These are phyloP conservation scores for Diaporthe sp. DNA, from an alignment of 2,329 filamentous ascomycete species.

Conservation along the genomic window DNA sequence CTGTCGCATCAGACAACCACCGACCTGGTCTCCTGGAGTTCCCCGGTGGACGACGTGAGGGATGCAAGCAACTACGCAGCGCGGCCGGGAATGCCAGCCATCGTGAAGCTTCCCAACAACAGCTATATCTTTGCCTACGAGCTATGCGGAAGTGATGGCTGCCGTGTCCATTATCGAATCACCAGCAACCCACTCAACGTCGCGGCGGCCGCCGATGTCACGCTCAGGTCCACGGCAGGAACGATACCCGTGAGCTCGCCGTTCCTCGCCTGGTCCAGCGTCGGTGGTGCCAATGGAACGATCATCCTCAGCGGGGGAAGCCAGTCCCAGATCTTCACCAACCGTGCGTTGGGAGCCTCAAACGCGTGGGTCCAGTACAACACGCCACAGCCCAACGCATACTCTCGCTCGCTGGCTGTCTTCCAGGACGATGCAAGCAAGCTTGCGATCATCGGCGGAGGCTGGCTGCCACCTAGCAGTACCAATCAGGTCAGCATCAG, in stretches of 20 bases:
- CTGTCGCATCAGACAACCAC: slow-evolving; percentile 73
- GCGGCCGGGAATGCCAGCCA: slow-evolving; percentile 77
- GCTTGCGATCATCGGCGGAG: slow-evolving; percentile 60
- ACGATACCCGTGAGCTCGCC: slow-evolving; percentile 56
- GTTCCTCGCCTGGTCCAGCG: slow-evolving; percentile 59
- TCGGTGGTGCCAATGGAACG: slow-evolving; percentile 59
- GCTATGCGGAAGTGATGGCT: slow-evolving; percentile 50
- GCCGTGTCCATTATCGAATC: slow-evolving; percentile 61
- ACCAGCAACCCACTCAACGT: slow-evolving; percentile 56
- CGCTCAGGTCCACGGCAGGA: slow-evolving; percentile 49
- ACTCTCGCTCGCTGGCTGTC: slow-evolving; percentile 54
- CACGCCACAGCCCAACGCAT: slow-evolving; percentile 53
- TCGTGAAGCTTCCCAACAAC: slow-evolving; percentile 69
- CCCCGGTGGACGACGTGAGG: slow-evolving; percentile 72
- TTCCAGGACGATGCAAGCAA: slow-evolving; percentile 51
- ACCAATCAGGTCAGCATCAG: slow-evolving; percentile 55
- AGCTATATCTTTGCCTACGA: slow-evolving; percentile 76
- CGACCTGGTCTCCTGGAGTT: slow-evolving; percentile 72
- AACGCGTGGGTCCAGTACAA: slow-evolving; percentile 54
- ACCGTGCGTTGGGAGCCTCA: slow-evolving; percentile 55
- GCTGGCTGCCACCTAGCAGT: slow-evolving; percentile 60
- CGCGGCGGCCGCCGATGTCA: slow-evolving; percentile 49
- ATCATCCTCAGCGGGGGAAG: slow-evolving; percentile 58
- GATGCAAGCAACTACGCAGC: slow-evolving; percentile 69
- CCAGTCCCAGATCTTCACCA: slow-evolving; percentile 56